A percentile compares a stretch with the other conserved stretches of the same genome.
Conservation (phyloP, 805 yeast genomes). For the Yamadazyma olivae region DNA sequence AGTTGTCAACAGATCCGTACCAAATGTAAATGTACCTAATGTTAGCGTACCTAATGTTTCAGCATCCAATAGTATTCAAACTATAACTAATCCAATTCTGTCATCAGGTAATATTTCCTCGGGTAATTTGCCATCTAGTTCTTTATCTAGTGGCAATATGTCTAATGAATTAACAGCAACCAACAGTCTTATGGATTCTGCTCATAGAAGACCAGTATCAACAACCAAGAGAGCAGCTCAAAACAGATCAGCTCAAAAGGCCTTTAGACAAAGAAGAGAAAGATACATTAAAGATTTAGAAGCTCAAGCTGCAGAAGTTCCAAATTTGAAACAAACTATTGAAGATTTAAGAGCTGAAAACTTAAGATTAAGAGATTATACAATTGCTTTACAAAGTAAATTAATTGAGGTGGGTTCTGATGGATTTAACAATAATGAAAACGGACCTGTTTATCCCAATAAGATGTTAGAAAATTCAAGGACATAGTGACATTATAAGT, state of each 20-base stretch:
- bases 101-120: too few relatives aligned
- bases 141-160: too few relatives aligned
- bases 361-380: slow-evolving; percentile 67
- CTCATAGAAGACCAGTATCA: slow-evolving; percentile 39
- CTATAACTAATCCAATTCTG: too few relatives aligned
- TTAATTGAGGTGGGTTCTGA: slow-evolving; percentile 46
- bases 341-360: slow-evolving; percentile 70
- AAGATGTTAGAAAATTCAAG: too few relatives aligned
- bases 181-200: not conserved
- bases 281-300: slow-evolving; percentile 79
- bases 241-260: slow-evolving; percentile 88
- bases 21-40: slow-evolving; percentile 1
- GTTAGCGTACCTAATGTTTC: slow-evolving; percentile 3
- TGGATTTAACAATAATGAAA: not conserved
- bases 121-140: too few relatives aligned
- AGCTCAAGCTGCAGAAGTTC: slow-evolving; percentile 59
- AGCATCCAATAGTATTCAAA: too few relatives aligned
- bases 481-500: too few relatives aligned
- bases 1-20: slow-evolving; percentile 4
- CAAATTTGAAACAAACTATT: slow-evolving; percentile 59
- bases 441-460: slow-evolving; percentile 2
- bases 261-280: slow-evolving; percentile 84
- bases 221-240: slow-evolving; percentile 86
- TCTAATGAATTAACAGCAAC: not conserved
- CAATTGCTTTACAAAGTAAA: slow-evolving; percentile 64